Base-by-base conservation (phyloP, 2,329 filamentous ascomycete species). In the Grosmannia serpens region DNA sequence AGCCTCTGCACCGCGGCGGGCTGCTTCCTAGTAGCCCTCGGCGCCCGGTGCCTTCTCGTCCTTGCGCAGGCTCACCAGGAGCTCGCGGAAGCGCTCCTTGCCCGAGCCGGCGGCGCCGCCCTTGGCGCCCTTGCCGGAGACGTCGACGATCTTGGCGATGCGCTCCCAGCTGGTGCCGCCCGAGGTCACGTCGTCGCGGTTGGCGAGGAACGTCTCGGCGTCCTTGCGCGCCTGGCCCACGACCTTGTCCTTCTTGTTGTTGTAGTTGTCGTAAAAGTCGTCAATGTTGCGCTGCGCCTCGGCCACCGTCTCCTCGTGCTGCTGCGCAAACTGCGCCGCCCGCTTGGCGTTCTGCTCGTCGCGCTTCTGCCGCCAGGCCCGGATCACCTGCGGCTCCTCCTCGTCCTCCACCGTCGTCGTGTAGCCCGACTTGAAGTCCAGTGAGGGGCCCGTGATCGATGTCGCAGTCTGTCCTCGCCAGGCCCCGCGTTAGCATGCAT, bases 251-350 rank as follows among this genome's bases (percentile, higher is more conserved):
- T 94, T 92, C 77, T 96, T 96, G 73, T 87, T 86, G 78, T 97
- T 97, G 79, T 99, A 99, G 75, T 96, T 96, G 70, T 96, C 91
- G 79, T 99, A 99, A 76, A 97, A 99, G 71, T 96, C 94, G 71
- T 99, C 94, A 64, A 99, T 95, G 72, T 95, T 94, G 70, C 91
- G 83, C 69, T 91, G 90, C 13, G 94, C 94, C 66, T 94, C 90
- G 71, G 89, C 85, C 69, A 96, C 77, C 1, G 91, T 96, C 71
- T 92, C 86, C 62, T 84, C 82, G 71, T 94, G 94, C 75, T 91
- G 89, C 64, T 84, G 79, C 49, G 85, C 83, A 58, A 92, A 92
- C 64, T 92, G 84, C 72, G 95, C 86, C 64, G 89, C 86, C 67
- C 92, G 89, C 73, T 91, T 91, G 66, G 86, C 79, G 64, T 95